Conservation (phyloP, 257 asterid genomes). For the Coffea eugenioides region DNA sequence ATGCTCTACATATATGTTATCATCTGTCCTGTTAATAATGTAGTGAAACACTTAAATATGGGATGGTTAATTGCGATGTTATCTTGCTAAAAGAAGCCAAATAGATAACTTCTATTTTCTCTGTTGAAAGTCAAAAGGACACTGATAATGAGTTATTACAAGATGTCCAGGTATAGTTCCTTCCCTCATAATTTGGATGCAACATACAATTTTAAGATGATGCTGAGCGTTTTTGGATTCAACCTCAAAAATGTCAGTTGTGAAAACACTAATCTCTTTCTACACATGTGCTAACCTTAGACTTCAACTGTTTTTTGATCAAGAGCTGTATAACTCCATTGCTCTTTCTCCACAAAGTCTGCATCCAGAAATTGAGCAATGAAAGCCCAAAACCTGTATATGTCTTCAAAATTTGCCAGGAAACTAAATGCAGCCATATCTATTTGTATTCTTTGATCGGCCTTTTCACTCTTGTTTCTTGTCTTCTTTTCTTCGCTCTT, state of each 20-base stretch:
- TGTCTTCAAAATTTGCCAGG: constrained; percentile 79
- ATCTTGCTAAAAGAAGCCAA: background rate
- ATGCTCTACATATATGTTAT: background rate
- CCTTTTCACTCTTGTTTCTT: constrained; percentile 24
- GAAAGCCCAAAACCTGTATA: constrained; percentile 76
- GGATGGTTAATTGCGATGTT: too few species aligned
- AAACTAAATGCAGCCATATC: constrained; percentile 73
- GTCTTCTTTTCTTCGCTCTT: constrained; percentile 29
- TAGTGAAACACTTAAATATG: too few species aligned
- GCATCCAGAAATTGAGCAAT: constrained; percentile 86
- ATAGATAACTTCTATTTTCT: background rate
- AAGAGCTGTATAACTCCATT: constrained; percentile 88
- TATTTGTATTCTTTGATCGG: constrained; percentile 41
- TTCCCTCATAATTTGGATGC: background rate
- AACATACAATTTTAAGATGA: background rate
- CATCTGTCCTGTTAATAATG: too few species aligned
- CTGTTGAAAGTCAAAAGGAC: constrained; percentile 1
- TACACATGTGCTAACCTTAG: constrained; percentile 17
- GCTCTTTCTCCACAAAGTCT: constrained; percentile 89
- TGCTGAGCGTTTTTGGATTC: background rate
- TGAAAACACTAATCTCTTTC: background rate
- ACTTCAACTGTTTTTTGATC: constrained; percentile 77
- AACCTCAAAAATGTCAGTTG: background rate
- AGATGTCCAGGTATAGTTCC: background rate
- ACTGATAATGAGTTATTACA: background rate